A percentile compares a stretch with the other conserved stretches of the same genome.
These are phyloP conservation scores for Teunomyces cretensis DNA, from an alignment of 805 yeast genomes.

Conservation along the genomic window DNA sequence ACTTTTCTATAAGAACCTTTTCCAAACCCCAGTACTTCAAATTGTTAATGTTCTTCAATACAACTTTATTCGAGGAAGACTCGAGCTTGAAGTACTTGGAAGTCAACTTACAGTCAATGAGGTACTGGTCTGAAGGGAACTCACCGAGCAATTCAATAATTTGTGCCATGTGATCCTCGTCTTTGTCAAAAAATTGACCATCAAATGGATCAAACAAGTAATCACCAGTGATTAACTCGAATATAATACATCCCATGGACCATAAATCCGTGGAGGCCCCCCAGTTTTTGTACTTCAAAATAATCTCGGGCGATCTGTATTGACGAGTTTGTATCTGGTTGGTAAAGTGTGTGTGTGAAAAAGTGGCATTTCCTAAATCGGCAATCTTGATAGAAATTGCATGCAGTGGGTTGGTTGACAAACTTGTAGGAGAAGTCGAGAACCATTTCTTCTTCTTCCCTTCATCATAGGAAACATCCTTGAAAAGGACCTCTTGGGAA, in stretches of 20 bases:
- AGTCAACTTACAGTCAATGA: constrained; percentile 38
- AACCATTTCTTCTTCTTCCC: not conserved
- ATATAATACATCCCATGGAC: constrained; percentile 59
- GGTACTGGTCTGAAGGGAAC: constrained; percentile 40
- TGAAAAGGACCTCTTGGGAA: constrained; percentile 10
- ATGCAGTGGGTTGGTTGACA: not conserved
- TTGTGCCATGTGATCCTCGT: constrained; percentile 65
- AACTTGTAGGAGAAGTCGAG: not conserved
- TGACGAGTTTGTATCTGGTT: constrained; percentile 91
- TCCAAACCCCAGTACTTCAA: constrained; percentile 53
- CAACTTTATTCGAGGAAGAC: constrained; percentile 21
- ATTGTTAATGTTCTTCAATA: constrained; percentile 45
- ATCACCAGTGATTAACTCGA: constrained; percentile 62
- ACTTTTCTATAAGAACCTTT: constrained; percentile 50
- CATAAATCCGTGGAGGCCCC: constrained; percentile 64
- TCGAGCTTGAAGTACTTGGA: constrained; percentile 41
- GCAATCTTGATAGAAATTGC: constrained; percentile 65
- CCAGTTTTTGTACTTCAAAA: constrained; percentile 44
- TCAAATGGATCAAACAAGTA: constrained; percentile 60
- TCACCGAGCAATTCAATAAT: constrained; percentile 53
- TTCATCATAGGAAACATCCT: constrained; percentile 5
- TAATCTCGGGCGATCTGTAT: constrained; percentile 80
- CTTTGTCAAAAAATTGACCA: constrained; percentile 47
- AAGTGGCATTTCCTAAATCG: constrained; percentile 91
- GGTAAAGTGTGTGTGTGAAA: constrained; percentile 76